Conservation (phyloP, 2,329 filamentous ascomycete species). For the Aspergillus novoparasiticus region DNA sequence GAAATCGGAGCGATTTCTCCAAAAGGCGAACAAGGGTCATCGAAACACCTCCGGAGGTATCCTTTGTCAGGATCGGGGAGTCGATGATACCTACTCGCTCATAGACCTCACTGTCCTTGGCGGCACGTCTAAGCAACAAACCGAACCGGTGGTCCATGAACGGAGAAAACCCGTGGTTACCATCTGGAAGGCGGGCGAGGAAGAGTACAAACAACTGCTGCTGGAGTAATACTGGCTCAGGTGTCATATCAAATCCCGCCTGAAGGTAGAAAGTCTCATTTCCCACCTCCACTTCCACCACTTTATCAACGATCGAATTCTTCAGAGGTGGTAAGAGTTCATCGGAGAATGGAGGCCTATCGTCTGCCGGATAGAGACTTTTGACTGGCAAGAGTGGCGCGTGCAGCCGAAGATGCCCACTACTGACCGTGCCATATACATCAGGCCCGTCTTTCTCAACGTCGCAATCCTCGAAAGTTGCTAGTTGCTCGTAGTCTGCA, state of each 20-base stretch:
- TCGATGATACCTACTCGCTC: neutral
- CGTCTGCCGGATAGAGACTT: neutral
- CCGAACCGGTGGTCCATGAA: neutral
- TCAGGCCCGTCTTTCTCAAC: neutral
- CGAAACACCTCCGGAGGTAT: neutral
- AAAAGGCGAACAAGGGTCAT: neutral
- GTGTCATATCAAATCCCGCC: neutral
- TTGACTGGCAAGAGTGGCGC: neutral
- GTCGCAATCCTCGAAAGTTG: neutral
- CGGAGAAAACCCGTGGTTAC: neutral
- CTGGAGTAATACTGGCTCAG: neutral
- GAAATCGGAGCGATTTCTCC: neutral
- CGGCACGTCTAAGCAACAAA: neutral
- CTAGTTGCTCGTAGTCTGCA: neutral
- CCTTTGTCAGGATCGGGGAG: neutral
- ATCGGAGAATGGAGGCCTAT: neutral
- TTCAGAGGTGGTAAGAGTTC: neutral
- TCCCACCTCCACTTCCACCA: neutral
- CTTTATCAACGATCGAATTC: neutral
- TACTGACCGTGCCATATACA: neutral
- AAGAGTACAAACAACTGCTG: neutral
- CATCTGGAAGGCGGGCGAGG: neutral
- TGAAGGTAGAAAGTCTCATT: neutral
- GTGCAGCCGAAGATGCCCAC: neutral
- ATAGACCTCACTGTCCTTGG: neutral